These are phyloP conservation scores for Phytophthora litchii DNA, from an alignment of 352 stramenopile genomes.

Conservation along the genomic window DNA sequence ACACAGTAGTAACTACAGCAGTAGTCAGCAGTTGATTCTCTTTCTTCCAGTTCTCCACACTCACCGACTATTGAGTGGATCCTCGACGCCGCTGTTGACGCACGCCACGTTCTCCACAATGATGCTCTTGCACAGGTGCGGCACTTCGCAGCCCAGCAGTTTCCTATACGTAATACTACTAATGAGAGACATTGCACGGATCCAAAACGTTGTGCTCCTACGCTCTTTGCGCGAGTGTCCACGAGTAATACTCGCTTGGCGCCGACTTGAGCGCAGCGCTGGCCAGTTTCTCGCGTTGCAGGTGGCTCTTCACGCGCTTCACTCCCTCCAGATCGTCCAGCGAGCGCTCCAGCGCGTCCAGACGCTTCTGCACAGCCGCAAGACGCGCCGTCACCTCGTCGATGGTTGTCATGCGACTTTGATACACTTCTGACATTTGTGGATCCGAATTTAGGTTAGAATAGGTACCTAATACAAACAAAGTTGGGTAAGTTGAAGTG, in stretches of 20 bases:
- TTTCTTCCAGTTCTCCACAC: background rate
- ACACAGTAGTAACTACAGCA: constrained; percentile 77
- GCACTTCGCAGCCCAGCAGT: constrained; percentile 63
- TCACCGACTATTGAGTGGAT: constrained; percentile 70
- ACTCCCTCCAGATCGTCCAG: constrained; percentile 63
- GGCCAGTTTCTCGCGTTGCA: constrained; percentile 47
- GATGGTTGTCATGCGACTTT: constrained; percentile 21
- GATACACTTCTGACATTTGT: background rate
- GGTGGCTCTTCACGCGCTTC: constrained; percentile 49
- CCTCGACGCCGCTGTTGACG: constrained; percentile 54
- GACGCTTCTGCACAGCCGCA: constrained; percentile 38
- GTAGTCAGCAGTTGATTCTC: too few species aligned
- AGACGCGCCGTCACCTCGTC: constrained; percentile 44
- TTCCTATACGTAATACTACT: constrained; percentile 31
- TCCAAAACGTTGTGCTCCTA: constrained; percentile 18
- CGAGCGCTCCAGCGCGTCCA: constrained; percentile 47
- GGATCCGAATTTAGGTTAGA: background rate
- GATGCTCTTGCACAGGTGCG: constrained; percentile 91
- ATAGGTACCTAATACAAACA: background rate
- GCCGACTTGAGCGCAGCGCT: constrained; percentile 75
- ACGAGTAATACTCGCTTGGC: constrained; percentile 78
- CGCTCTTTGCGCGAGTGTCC: constrained; percentile 67
- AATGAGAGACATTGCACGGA: background rate
- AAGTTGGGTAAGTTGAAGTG: constrained; percentile 8
- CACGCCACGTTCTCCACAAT: constrained; percentile 89